phyloP scores from a whole-genome alignment of 441 rosid species.

The Pelargonium australe region DNA sequence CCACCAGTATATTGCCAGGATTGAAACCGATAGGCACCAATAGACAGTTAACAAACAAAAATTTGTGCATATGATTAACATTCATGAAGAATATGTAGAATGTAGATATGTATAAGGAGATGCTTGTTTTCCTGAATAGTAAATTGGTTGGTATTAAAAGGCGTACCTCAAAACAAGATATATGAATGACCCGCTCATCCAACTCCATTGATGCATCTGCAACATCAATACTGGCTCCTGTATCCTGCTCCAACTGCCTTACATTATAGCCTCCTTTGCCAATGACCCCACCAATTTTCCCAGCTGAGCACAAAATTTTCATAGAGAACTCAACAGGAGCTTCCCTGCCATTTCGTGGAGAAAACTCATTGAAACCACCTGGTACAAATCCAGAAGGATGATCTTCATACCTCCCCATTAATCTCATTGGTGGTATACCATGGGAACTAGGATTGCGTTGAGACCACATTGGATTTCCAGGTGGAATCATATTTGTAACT shows the following conservation, averaged over 20 bases:
- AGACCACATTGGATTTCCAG: slow-evolving; percentile 33
- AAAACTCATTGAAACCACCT: slow-evolving; percentile 31
- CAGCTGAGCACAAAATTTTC: slow-evolving; percentile 45
- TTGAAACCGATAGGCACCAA: background rate
- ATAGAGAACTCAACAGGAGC: slow-evolving; percentile 45
- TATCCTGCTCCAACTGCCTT: slow-evolving; percentile 44
- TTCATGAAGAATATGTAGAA: slow-evolving; percentile 11
- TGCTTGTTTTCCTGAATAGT: background rate
- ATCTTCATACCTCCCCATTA: slow-evolving; percentile 31
- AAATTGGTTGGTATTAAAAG: background rate
- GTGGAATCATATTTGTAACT: slow-evolving; percentile 27
- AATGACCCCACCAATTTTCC: slow-evolving; percentile 56
- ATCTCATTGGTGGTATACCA: slow-evolving; percentile 28
- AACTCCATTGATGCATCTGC: slow-evolving; percentile 41
- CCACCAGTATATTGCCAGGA: slow-evolving; percentile 5
- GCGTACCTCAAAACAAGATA: slow-evolving; percentile 22
- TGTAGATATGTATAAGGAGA: background rate
- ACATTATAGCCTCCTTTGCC: slow-evolving; percentile 57
- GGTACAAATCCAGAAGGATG: slow-evolving; percentile 31
- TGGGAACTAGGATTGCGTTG: slow-evolving; percentile 26
- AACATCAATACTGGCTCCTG: slow-evolving; percentile 50
- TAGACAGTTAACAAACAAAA: slow-evolving; percentile 13
- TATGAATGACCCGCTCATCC: slow-evolving; percentile 45
- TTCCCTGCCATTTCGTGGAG: slow-evolving; percentile 34
- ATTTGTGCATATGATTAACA: background rate